Conservation (phyloP, 2,329 filamentous ascomycete genomes). For the Aphanocladium album region DNA sequence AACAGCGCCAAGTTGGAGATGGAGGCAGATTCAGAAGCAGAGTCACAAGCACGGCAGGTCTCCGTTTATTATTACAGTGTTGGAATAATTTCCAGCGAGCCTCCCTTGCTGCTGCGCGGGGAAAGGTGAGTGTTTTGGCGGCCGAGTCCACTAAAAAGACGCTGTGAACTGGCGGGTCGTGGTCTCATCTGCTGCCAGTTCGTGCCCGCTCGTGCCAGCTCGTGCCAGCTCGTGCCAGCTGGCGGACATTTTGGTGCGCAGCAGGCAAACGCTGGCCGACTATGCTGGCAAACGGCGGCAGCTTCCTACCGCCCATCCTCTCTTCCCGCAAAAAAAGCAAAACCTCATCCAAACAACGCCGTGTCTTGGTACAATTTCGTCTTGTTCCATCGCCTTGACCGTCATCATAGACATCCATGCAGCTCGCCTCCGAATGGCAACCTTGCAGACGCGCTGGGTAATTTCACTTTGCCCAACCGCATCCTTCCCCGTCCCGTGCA, state of each 20-base stretch:
- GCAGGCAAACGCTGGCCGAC: neutral
- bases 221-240: neutral
- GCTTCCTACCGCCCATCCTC: neutral
- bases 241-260: neutral
- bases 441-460: neutral
- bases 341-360: neutral
- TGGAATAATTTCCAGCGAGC: neutral
- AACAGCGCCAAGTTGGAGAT: neutral
- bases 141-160: neutral
- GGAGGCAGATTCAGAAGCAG: neutral
- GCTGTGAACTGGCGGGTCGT: neutral
- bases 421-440: neutral
- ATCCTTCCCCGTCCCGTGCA: neutral
- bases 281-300: neutral
- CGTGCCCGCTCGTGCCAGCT: too few relatives aligned
- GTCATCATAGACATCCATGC: slow-evolving; percentile 4
- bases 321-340: neutral
- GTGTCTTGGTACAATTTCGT: slow-evolving; percentile 7
- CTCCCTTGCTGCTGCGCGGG: neutral
- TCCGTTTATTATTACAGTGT: neutral
- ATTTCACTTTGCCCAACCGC: neutral
- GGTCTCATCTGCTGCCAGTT: neutral
- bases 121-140: neutral
- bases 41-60: neutral
- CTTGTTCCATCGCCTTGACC: neutral